Evolutionary conservation across 805 yeast species (phyloP), one percentile per base, ranked within the genome.

Genomic region (Cyberlindnera bimundalis): DNA sequence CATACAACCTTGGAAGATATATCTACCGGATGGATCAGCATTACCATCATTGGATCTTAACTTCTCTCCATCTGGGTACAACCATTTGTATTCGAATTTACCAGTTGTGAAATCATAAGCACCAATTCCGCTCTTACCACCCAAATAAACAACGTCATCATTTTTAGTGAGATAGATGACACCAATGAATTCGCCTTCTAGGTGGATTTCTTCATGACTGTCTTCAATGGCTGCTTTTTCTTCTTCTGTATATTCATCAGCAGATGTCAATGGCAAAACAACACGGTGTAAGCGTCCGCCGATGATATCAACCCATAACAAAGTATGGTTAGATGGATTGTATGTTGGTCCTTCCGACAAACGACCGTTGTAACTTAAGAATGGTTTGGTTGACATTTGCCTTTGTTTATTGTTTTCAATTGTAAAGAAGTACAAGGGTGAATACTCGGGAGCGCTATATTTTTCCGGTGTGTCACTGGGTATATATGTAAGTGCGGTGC

Each of bases 31-130:
- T 4, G 85, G 82, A 45, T 86, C 89, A 29, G 88, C 74, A 33
- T 77, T 74, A 0, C 96, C 96, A 58, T 89, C 97, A 55, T 89
- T 89, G 30, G 93, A 82, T 53, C 89, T 68, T 58, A 74, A 59
- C 33, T 61, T 63, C 17, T 35, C 40, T n/a, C 46, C 45, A 23
- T 54, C 53, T 12, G 62, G 54, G 35, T 73, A 81, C 20, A 63
- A 36, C 8, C 59, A 53, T 28, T 66, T 52, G 39, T 64, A 65
- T 26, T 64, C 55, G 61, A 74, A 71, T 19, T 55, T 40, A 6
- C 56, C 51, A 1, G 68, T 64, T 11, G 40, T 42, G 35, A 84
- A 70, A 52, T 73, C 66, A 26, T 76, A 76, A 30, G 64, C 62
- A 11, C 78, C 84, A 35, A 85, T 68, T 16, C 96, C 96, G 31